phyloP scores from a whole-genome alignment of 2,329 filamentous ascomycete species.

The Coleophoma crateriformis region DNA sequence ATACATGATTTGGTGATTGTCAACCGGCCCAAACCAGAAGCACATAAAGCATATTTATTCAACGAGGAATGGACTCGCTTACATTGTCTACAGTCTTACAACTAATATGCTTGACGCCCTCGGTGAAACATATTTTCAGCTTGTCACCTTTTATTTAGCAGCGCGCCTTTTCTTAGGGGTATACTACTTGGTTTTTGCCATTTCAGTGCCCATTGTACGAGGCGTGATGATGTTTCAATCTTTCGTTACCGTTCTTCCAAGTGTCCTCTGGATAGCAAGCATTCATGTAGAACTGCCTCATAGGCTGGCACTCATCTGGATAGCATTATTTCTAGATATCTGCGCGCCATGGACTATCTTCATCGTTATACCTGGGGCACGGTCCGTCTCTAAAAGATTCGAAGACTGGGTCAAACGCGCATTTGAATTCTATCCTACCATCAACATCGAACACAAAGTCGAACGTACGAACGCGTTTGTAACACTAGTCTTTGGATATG shows the following conservation, averaged over 20 bases:
- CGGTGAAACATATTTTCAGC: slow-evolving; percentile 48
- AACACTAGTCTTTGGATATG: slow-evolving; percentile 59
- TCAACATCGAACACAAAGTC: slow-evolving; percentile 62
- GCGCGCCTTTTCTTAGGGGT: slow-evolving; percentile 46
- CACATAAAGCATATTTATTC: background rate
- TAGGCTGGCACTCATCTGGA: slow-evolving; percentile 50
- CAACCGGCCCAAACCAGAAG: too few species aligned
- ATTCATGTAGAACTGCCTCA: slow-evolving; percentile 49
- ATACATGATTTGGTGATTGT: too few species aligned
- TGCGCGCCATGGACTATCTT: slow-evolving; percentile 39
- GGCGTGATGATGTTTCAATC: slow-evolving; percentile 46
- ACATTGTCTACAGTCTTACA: slow-evolving; percentile 37
- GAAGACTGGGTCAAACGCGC: slow-evolving; percentile 20
- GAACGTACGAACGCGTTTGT: slow-evolving; percentile 61
- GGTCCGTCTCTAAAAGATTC: slow-evolving; percentile 17
- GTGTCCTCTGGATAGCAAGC: slow-evolving; percentile 53
- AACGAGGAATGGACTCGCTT: background rate
- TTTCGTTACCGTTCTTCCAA: slow-evolving; percentile 38
- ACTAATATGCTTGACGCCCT: slow-evolving; percentile 57
- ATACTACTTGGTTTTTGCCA: slow-evolving; percentile 41
- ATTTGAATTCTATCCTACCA: slow-evolving; percentile 55
- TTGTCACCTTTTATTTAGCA: slow-evolving; percentile 56
- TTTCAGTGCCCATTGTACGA: slow-evolving; percentile 50
- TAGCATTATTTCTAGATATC: slow-evolving; percentile 49
- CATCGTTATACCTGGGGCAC: slow-evolving; percentile 28